Evolutionary conservation across 768 basidiomycete genomes (phyloP).

Genomic region (Boletus coccyginus): DNA sequence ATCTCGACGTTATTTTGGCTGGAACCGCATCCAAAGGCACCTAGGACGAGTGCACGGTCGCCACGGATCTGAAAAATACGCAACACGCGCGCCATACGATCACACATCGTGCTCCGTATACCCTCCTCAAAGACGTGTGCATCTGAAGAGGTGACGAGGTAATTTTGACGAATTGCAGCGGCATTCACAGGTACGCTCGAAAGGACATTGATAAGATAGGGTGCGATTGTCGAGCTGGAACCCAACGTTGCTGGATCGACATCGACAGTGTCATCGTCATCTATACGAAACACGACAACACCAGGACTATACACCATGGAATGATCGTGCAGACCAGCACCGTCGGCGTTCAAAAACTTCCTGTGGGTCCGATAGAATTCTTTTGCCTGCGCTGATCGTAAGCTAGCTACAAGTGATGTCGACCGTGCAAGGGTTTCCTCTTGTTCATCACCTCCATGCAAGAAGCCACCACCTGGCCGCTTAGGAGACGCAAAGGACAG

Average conservation of each 20-base stretch:
- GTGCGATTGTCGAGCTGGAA: slow-evolving; percentile 33
- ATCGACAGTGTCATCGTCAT: slow-evolving; percentile 29
- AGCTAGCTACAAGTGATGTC: slow-evolving; percentile 40
- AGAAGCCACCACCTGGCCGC: slow-evolving; percentile 43
- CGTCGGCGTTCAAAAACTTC: slow-evolving; percentile 33
- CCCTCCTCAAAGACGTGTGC: slow-evolving; percentile 36
- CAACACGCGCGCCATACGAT: slow-evolving; percentile 47
- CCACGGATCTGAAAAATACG: slow-evolving; percentile 43
- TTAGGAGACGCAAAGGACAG: slow-evolving; percentile 44
- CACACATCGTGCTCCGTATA: slow-evolving; percentile 42
- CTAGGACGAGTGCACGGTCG: slow-evolving; percentile 39
- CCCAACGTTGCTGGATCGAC: background rate
- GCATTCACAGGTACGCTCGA: slow-evolving; percentile 45
- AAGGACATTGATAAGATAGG: slow-evolving; percentile 38
- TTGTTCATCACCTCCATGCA: slow-evolving; percentile 45
- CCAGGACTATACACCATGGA: slow-evolving; percentile 47
- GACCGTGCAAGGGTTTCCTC: slow-evolving; percentile 42
- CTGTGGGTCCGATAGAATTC: slow-evolving; percentile 42
- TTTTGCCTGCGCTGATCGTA: slow-evolving; percentile 32
- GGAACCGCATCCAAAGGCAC: slow-evolving; percentile 45
- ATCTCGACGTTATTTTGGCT: slow-evolving; percentile 40
- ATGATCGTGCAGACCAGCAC: slow-evolving; percentile 44
- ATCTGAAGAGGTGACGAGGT: slow-evolving; percentile 33
- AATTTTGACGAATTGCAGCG: slow-evolving; percentile 38
- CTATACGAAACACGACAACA: slow-evolving; percentile 42